Evolutionary conservation across 345 rosid species (phyloP), one percentile per base, ranked within the genome.

Genomic region (Salix suchowensis): DNA sequence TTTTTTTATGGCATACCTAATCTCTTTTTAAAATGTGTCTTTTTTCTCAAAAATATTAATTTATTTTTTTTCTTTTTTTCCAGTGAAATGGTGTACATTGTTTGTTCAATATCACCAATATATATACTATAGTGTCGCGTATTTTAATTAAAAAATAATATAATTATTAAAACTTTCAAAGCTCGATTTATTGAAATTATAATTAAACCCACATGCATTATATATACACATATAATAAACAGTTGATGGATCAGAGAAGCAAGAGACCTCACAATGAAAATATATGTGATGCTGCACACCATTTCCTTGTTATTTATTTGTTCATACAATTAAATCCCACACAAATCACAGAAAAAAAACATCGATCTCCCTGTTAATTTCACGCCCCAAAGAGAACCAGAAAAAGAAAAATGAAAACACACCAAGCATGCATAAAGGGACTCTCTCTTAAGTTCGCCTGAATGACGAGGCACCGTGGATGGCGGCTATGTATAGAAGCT

Each of bases 401-500:
- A 74, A 52, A 64, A 21, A 11, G 28, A 64, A 58, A 3, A 50
- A 54, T n/a, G 48, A 32, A 50, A 44, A 67, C 75, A 30, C 50
- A 26, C 44, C 52, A 30, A 2, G 68, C 50, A 13, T 39, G 4
- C 32, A 40, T 15, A 28, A 48, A n/a, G 37, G 10, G 13, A 54
- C 73, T 26, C 13, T 39, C 3, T 8, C 23, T 23, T 52, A 80
- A 62, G 30, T 4, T 79, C 76, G 73, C 30, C 82, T 85, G 36
- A 23, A 4, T 16, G 72, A 1, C 7, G 73, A 36, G 68, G 84
- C 82, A 26, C 84, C 88, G 28, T 91, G 90, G 75, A 91, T 91
- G 30, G 91, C 92, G 50, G 85, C 94, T n/a, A 95, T 88, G 80
- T 91, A 95, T 0, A 91, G 68, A 34, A 95, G 94, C 79, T 95